Conservation (phyloP, 2,329 filamentous ascomycete genomes). For the Parastagonospora avenae region DNA sequence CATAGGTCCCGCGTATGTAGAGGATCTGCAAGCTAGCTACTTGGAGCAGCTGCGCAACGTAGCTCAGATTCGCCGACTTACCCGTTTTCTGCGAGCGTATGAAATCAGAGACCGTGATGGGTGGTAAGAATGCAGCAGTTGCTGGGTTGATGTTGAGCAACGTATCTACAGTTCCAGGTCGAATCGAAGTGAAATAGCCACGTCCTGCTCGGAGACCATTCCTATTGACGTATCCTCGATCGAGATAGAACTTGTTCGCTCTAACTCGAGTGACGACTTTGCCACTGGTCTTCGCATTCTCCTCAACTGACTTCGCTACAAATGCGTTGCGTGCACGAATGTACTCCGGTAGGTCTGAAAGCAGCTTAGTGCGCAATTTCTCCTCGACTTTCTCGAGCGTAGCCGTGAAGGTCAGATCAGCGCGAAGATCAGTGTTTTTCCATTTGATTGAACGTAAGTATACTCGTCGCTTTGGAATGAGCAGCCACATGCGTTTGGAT, state of each 20-base stretch:
- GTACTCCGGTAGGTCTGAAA: not conserved
- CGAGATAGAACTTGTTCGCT: conserved; percentile 1
- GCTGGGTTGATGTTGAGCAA: not conserved
- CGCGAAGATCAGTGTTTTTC: not conserved
- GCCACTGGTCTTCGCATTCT: not conserved
- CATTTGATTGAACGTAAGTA: not conserved
- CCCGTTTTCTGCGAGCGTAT: not conserved
- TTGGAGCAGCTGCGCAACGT: not conserved
- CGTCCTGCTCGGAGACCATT: not conserved
- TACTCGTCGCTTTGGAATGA: not conserved
- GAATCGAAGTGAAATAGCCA: not conserved
- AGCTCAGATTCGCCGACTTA: not conserved
- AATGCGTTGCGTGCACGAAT: not conserved
- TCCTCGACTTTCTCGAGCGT: not conserved
- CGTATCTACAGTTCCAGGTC: not conserved
- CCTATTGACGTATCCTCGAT: not conserved
- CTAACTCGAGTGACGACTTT: not conserved
- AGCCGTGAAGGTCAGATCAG: not conserved
- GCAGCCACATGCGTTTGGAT: no score
- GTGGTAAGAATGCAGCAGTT: not conserved
- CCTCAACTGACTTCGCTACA: not conserved
- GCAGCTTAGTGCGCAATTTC: not conserved
- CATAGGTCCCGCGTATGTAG: not conserved
- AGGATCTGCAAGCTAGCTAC: not conserved
- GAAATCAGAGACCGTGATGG: not conserved